Conservation (phyloP, 2,329 filamentous ascomycete genomes). For the Rutstroemia sp. region DNA sequence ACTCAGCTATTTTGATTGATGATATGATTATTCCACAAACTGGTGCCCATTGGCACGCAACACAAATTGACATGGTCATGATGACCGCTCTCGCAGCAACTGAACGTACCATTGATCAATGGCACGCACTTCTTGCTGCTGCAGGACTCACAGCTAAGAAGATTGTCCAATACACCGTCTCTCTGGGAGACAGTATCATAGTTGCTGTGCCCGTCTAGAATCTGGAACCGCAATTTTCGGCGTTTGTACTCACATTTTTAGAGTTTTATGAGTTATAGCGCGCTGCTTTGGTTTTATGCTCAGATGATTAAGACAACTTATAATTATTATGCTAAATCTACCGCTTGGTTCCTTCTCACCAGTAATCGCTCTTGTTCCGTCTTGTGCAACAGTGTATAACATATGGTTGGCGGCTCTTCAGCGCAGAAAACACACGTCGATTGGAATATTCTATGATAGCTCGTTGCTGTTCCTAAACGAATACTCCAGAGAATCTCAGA, state of each 20-base stretch:
- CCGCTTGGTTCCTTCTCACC: too few species aligned
- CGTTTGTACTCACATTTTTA: background rate
- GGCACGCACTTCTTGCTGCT: constrained; percentile 20
- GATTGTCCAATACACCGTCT: constrained; percentile 6
- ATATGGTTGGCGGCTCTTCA: too few species aligned
- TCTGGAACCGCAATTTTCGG: background rate
- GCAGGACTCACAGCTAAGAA: constrained; percentile 9
- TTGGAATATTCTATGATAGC: too few species aligned
- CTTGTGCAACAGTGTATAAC: too few species aligned
- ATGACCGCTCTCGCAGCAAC: constrained; percentile 28
- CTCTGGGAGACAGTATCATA: background rate
- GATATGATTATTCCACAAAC: constrained; percentile 35
- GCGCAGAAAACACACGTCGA: too few species aligned
- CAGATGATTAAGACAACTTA: too few species aligned
- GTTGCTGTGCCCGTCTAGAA: background rate
- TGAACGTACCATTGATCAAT: constrained; percentile 32
- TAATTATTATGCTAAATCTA: too few species aligned
- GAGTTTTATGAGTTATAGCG: too few species aligned
- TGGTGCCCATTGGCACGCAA: constrained; percentile 28
- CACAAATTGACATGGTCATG: constrained; percentile 33
- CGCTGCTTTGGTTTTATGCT: too few species aligned
- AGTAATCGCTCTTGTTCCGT: too few species aligned
- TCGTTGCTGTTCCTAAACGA: too few species aligned
- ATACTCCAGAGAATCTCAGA: too few species aligned
- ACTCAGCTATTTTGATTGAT: constrained; percentile 32